Conservation (phyloP, 2,329 filamentous ascomycete genomes). For the Colletotrichum liriopes region DNA sequence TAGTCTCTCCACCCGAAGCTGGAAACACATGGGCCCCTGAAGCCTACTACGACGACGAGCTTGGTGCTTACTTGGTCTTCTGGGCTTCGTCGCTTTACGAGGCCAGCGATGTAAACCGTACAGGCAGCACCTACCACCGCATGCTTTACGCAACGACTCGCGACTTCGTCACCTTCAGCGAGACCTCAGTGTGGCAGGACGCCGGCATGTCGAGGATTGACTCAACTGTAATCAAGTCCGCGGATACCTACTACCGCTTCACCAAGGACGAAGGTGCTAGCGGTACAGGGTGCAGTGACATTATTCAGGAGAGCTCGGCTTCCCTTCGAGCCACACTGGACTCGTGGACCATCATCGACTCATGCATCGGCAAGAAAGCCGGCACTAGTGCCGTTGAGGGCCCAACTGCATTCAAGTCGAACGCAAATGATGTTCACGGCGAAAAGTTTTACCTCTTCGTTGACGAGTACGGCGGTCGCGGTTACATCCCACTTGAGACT, state of each 20-base stretch:
- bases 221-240: conserved; percentile 63
- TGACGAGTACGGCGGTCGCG: conserved; percentile 66
- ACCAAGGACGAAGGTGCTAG: conserved; percentile 68
- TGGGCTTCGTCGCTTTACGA: conserved; percentile 63
- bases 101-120: conserved; percentile 57
- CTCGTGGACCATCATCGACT: conserved; percentile 61
- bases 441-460: conserved; percentile 71
- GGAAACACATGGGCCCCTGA: conserved; percentile 71
- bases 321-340: conserved; percentile 57
- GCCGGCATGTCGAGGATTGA: conserved; percentile 67
- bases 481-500: conserved; percentile 69
- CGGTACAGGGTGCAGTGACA: conserved; percentile 66
- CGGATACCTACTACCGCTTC: conserved; percentile 64
- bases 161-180: conserved; percentile 66
- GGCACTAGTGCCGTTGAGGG: conserved; percentile 66
- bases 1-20: conserved; percentile 63
- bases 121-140: conserved; percentile 62
- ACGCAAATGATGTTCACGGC: conserved; percentile 64
- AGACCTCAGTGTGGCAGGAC: conserved; percentile 66
- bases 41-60: conserved; percentile 63
- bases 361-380: conserved; percentile 66
- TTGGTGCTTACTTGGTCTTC: conserved; percentile 61
- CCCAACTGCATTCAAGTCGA: conserved; percentile 67
- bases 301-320: conserved; percentile 66
- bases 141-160: conserved; percentile 68